Base-by-base conservation (phyloP, 768 basidiomycete species). In the Hemileccinum impolitum region DNA sequence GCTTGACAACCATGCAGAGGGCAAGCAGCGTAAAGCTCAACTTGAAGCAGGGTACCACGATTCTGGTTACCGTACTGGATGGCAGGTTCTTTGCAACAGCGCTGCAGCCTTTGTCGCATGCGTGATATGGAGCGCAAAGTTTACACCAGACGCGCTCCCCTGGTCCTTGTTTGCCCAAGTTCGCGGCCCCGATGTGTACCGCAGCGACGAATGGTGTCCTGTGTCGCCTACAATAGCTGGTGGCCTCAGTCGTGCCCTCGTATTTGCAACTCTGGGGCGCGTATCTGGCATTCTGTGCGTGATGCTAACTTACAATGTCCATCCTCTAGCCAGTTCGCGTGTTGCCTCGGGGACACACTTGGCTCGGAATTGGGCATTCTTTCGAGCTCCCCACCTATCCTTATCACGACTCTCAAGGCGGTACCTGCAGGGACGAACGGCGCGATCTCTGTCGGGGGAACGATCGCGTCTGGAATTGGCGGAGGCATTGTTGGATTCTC, bases 351-450 rank as follows among this genome's bases (percentile, higher is more conserved):
- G 6, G 94, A 96, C 59, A 96, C 94, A 0, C 80, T 97, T 2
- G 93, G 93, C 1, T 94, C 91, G 9, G 94, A 96, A 68, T 77
- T 96, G 19, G 94, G 94, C 30, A 93, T 96, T 54, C 75, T 96
- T 37, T 87, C 92, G 21, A 64, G 63, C 32, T 72, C 78, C 13
- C 75, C 75, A 3, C 90, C 94, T 30, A 62, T 83, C 40, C 79
- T 95, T 30, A 79, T 96, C 57, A 94, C 92, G 5, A 93, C 88
- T 4, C 66, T 86, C 45, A 77, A 76, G 55, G 56, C 69, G 1
- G 90, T 93, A 0, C 93, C 93, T 2, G 84, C 85, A 2, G 94
- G 94, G 3, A 96, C 94, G 10, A 96, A 97, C 59, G 94, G 94
- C 3, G 94, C 78, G 0, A 78, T 96, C 50, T 88, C 90, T 6